Evolutionary conservation across 2,329 filamentous ascomycete genomes (phyloP).

Genomic region (Phaeosphaeria sp.): DNA sequence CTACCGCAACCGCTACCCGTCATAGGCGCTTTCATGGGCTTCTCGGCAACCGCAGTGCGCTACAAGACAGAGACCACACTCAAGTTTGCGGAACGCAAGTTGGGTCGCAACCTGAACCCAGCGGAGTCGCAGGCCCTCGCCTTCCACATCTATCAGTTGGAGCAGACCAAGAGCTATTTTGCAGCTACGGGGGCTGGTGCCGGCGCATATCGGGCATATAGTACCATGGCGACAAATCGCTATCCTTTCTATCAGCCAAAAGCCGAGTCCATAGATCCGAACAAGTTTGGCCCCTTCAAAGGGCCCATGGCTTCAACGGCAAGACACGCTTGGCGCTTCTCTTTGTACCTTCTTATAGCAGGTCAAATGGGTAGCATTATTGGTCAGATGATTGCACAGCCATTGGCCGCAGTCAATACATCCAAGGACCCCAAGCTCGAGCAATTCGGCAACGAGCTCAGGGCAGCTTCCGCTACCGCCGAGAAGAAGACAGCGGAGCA

Average conservation of each 20-base stretch:
- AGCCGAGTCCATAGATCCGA: slow-evolving; percentile 46
- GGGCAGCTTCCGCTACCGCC: slow-evolving; percentile 24
- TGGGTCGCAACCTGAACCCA: slow-evolving; percentile 47
- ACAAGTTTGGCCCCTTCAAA: slow-evolving; percentile 45
- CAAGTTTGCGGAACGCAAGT: slow-evolving; percentile 37
- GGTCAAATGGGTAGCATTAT: slow-evolving; percentile 42
- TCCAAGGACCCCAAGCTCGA: slow-evolving; percentile 51
- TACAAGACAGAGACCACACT: slow-evolving; percentile 43
- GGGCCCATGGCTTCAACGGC: slow-evolving; percentile 42
- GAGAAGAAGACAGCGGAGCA: slow-evolving; percentile 15
- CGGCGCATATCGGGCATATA: slow-evolving; percentile 44
- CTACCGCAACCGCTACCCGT: slow-evolving; percentile 48
- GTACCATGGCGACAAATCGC: slow-evolving; percentile 41
- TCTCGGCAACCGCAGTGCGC: slow-evolving; percentile 31
- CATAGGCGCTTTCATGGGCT: slow-evolving; percentile 39
- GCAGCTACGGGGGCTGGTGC: slow-evolving; percentile 40
- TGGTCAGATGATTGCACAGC: slow-evolving; percentile 44
- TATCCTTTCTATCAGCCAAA: slow-evolving; percentile 54
- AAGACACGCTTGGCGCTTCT: slow-evolving; percentile 36
- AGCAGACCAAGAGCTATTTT: slow-evolving; percentile 50
- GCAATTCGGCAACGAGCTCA: slow-evolving; percentile 48
- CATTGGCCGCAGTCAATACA: slow-evolving; percentile 40
- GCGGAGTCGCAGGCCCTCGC: slow-evolving; percentile 54
- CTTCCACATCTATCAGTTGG: slow-evolving; percentile 47
- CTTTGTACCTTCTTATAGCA: slow-evolving; percentile 32